Evolutionary conservation across 192 early-diverging fungal species (phyloP), one percentile per base, ranked within the genome.

Genomic region (Gigaspora rosea): DNA sequence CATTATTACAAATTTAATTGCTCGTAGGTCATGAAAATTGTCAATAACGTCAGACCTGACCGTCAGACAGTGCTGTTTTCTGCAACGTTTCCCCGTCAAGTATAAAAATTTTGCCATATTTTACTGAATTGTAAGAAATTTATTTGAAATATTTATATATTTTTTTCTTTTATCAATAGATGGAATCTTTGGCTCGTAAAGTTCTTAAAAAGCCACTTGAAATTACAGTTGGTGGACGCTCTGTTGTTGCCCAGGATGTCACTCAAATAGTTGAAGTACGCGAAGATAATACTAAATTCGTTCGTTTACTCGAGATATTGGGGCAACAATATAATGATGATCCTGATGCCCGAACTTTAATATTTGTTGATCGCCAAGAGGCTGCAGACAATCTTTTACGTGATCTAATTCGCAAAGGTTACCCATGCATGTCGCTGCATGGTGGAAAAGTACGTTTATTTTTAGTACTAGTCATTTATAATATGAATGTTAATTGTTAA

Each of bases 321-420:
- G 97, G 97, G 49, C 85, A 94, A 54, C 83, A 88, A 74, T 94
- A 92, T 71, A 87, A 90, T 47, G 84, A 87, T 51, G 92, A 95
- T 72, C 80, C 86, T 9, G 90, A 93, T 50, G 87, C 90, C 0
- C 88, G 95, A 71, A 87, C 87, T 10, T 85, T 99, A 73, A 88
- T 99, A 9, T 99, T 99, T 87, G 96, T 97, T 3, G 95, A 97
- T 80, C 91, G 95, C 12, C 97, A 99, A 75, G 96, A 98, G 78
- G 92, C 92, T 8, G 95, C 96, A 1, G 98, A 99, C 84, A 91
- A 91, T 70, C 82, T 99, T 72, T 77, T 98, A 69, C 86, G 92
- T 41, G 94, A 94, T 77, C 82, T 98, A 63, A 86, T 96, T 78
- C 90, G 89, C 32, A 88, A 92, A 48, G 94, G 96, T 0, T 96